Base-by-base conservation (phyloP, 2,329 filamentous ascomycete species). In the Cadophora malorum region DNA sequence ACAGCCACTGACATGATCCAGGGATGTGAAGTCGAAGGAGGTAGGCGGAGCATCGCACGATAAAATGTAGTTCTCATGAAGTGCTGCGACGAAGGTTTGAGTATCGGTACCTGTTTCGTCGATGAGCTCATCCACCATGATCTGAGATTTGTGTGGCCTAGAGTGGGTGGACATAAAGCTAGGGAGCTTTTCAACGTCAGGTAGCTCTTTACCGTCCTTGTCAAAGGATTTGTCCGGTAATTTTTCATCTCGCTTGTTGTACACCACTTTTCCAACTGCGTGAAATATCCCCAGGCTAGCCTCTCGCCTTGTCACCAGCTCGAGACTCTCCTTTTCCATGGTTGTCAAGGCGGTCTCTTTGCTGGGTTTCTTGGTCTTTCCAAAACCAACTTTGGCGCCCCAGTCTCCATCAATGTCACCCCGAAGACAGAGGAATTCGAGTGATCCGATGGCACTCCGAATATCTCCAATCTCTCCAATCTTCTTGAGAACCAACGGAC, bases 91-190 rank as follows among this genome's bases (percentile, higher is more conserved):
- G 75, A 97, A 97, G 0, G 94, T 97, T 67, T 92, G 88, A 0
- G 91, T 93, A 75, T 99, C 96, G 0, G 96, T 97, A 0, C 96
- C 96, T 0, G 92, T 94, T 80, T 97, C 95, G 75, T 97, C 93
- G 28, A 97, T 90, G n/a, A 99, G 84, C 0, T 87, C 84, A 71
- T 97, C 91, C 7, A 92, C 86, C 7, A 83, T 81, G 0, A 94
- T 89, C 70, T 91, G 84, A 0, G 90, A 90, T 45, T 82, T 81
- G 72, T 87, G 89, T 0, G 86, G 87, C 5, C 90, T 83, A 6
- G 86, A 83, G 71, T 84, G 79, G 12, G 86, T 83, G 3, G 83
- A 81, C 45, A 92, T 78, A 77, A 88, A 86, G n/a, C 78, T 74
- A 5, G 90, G 90, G 21, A 93, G 80, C 28, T 79, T 79, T 73